Evolutionary conservation across 331 rosid genomes (phyloP).

Genomic region (Spiraea crenata): DNA sequence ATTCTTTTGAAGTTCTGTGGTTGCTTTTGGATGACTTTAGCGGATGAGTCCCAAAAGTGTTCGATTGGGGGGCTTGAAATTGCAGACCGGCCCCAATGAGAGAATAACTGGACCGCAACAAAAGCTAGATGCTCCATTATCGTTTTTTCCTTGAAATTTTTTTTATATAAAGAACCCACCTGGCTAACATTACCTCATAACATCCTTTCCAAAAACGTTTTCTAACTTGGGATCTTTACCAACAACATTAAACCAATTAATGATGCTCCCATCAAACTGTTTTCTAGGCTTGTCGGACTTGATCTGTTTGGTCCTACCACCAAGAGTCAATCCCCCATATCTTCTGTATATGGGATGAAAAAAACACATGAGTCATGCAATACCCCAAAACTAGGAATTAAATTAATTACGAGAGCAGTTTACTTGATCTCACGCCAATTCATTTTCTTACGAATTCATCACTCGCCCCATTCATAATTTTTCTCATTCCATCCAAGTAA

Average conservation of each 20-base stretch:
- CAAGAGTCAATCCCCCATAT: too few relatives aligned
- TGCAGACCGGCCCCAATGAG: too few relatives aligned
- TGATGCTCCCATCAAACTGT: not conserved
- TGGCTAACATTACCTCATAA: not conserved
- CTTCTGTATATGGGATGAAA: too few relatives aligned
- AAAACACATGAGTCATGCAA: too few relatives aligned
- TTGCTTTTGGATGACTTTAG: conserved; percentile 39
- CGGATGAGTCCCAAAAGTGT: conserved; percentile 24
- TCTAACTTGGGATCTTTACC: not conserved
- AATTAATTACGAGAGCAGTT: too few relatives aligned
- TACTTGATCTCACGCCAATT: too few relatives aligned
- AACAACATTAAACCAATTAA: conserved; percentile 7
- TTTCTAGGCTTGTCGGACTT: not conserved
- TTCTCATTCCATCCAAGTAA: too few relatives aligned
- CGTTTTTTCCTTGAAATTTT: not conserved
- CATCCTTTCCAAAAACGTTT: not conserved
- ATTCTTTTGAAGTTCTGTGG: conserved; percentile 25
- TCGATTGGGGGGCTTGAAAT: conserved; percentile 28
- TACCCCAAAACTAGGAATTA: too few relatives aligned
- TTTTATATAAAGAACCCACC: not conserved
- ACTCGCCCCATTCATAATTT: too few relatives aligned
- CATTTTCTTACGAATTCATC: too few relatives aligned
- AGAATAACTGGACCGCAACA: conserved; percentile 35
- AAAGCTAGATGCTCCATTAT: conserved; percentile 15
- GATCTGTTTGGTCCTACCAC: conserved; percentile 4